Percentiles rank a stretch among this genome's conserved stretches.
phyloP scores from a whole-genome alignment of 2,329 filamentous ascomycete genomes.

The Beauveria scarabaeidicola region DNA sequence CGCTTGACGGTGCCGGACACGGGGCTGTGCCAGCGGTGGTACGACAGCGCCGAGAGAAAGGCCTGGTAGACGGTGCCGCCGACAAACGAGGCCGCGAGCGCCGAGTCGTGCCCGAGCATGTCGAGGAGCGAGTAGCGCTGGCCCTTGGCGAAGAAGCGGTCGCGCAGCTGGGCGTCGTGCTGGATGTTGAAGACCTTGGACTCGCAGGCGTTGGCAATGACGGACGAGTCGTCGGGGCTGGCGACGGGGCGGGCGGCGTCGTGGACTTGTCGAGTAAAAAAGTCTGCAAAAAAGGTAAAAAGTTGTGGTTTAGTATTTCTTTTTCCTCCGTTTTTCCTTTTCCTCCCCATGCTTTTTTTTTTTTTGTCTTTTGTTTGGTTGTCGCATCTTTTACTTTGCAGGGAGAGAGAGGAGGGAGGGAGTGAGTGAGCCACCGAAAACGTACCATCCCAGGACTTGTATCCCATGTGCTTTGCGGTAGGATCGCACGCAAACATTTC shows the following conservation, averaged over 20 bases:
- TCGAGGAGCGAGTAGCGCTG: slow-evolving; percentile 59
- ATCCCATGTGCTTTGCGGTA: slow-evolving; percentile 47
- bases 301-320: slow-evolving; percentile 6
- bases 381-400: too few species aligned
- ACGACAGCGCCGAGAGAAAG: slow-evolving; percentile 57
- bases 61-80: slow-evolving; percentile 64
- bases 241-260: slow-evolving; percentile 50
- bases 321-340: background rate
- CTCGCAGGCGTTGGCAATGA: slow-evolving; percentile 59
- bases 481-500: slow-evolving; percentile 55
- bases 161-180: slow-evolving; percentile 42
- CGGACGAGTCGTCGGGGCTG: slow-evolving; percentile 40
- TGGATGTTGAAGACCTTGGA: slow-evolving; percentile 48
- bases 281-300: slow-evolving; percentile 29
- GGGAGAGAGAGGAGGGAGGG: too few species aligned
- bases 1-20: slow-evolving; percentile 54
- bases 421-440: background rate
- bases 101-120: slow-evolving; percentile 50
- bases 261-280: slow-evolving; percentile 54
- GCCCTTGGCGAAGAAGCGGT: slow-evolving; percentile 60
- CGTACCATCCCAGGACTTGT: slow-evolving; percentile 56
- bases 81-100: slow-evolving; percentile 43
- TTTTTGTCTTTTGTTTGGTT: background rate
- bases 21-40: slow-evolving; percentile 67
- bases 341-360: background rate